A percentile compares a stretch with the other conserved stretches of the same genome.
phyloP scores from a whole-genome alignment of 177 flowering plant genomes.

The Tripterygium wilfordii region DNA sequence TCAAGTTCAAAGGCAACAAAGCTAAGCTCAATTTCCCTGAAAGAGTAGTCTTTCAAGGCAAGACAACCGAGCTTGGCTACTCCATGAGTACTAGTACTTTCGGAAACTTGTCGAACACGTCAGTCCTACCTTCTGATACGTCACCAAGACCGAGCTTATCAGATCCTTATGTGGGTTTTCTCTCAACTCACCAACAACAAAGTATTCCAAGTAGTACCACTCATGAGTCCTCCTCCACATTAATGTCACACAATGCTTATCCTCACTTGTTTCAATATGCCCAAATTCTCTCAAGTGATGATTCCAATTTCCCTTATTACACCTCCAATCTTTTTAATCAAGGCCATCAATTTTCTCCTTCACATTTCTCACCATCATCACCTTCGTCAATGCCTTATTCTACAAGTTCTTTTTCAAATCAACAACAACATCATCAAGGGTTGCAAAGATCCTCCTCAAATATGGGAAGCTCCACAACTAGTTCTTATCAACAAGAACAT shows the following conservation, averaged over 20 bases:
- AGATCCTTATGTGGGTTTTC: too few relatives aligned
- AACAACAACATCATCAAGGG: slow-evolving; percentile 2
- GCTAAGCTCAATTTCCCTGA: slow-evolving; percentile 72
- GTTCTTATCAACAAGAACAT: too few relatives aligned
- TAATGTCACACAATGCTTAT: slow-evolving; percentile 7
- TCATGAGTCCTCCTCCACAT: background rate
- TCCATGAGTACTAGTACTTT: slow-evolving; percentile 1
- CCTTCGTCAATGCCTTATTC: too few relatives aligned
- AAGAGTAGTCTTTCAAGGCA: slow-evolving; percentile 46
- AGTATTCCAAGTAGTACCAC: background rate
- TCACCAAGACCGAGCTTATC: too few relatives aligned
- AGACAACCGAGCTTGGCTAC: slow-evolving; percentile 18
- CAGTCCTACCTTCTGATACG: too few relatives aligned
- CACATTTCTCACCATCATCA: slow-evolving; percentile 9
- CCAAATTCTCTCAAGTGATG: slow-evolving; percentile 32
- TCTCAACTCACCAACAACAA: too few relatives aligned
- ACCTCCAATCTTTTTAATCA: slow-evolving; percentile 20
- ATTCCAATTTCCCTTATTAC: slow-evolving; percentile 27
- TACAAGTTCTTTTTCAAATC: slow-evolving; percentile 9
- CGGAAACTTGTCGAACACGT: too few relatives aligned
- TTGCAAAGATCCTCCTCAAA: too few relatives aligned
- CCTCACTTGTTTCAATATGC: slow-evolving; percentile 34
- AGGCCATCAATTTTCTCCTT: slow-evolving; percentile 3
- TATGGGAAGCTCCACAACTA: too few relatives aligned
- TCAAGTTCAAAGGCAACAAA: slow-evolving; percentile 58